Evolutionary conservation across 2,329 filamentous ascomycete species (phyloP).

Genomic region (Zymoseptoria pseudotritici): DNA sequence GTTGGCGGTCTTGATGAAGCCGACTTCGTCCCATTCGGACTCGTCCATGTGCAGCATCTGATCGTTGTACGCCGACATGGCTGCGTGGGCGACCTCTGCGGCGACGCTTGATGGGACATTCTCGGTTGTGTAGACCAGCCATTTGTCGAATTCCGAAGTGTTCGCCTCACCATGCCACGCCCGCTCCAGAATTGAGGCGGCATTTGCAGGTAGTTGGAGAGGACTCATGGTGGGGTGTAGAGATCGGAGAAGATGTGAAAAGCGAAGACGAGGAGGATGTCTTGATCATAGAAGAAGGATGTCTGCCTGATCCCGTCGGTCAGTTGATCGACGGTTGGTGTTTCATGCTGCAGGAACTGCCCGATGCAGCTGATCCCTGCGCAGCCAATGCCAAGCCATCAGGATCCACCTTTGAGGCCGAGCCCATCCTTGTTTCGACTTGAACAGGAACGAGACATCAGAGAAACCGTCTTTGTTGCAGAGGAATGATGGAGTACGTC

Average conservation of each 20-base stretch:
- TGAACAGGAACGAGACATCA: too few species aligned
- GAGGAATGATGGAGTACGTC: too few species aligned
- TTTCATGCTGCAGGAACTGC: too few species aligned
- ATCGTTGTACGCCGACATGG: not conserved
- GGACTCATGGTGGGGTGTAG: not conserved
- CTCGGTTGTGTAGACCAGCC: not conserved
- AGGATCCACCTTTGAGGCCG: too few species aligned
- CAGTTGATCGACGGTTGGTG: too few species aligned
- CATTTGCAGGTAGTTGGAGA: not conserved
- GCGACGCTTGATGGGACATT: not conserved
- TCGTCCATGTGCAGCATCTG: not conserved
- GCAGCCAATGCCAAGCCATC: not conserved
- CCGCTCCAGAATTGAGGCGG: not conserved
- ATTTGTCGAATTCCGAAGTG: not conserved
- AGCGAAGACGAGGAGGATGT: not conserved
- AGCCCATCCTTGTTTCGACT: too few species aligned
- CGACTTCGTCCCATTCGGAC: not conserved
- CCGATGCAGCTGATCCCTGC: not conserved
- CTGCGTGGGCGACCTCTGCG: not conserved
- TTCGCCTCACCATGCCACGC: not conserved
- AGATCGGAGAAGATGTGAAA: not conserved
- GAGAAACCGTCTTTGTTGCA: too few species aligned
- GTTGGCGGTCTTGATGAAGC: not conserved
- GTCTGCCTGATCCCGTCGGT: too few species aligned
- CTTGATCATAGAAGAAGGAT: too few species aligned